A percentile compares a stretch with the other conserved stretches of the same genome.
Evolutionary conservation across 202 grass and related monocot genomes (phyloP).

Genomic region (Zoysia matrella): DNA sequence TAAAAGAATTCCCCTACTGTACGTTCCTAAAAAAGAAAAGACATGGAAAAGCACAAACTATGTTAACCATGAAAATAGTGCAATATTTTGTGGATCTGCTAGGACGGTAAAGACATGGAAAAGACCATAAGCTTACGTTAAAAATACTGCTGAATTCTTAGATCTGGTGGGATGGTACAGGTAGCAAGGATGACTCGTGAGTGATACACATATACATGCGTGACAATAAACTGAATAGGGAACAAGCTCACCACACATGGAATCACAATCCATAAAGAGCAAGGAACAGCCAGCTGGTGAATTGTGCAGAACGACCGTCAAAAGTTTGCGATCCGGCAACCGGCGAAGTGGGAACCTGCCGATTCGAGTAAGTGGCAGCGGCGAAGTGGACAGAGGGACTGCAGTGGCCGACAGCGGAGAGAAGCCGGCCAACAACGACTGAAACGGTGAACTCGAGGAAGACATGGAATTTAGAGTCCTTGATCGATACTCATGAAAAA

Average conservation of each 20-base stretch:
- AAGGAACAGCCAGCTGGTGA: background rate
- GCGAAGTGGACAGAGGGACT: too few species aligned
- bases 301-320: background rate
- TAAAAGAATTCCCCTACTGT: background rate
- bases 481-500: background rate
- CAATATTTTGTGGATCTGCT: background rate
- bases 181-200: background rate
- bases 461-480: background rate
- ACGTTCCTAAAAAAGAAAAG: background rate
- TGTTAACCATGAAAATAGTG: background rate
- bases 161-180: background rate
- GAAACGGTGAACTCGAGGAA: background rate
- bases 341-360: too few species aligned
- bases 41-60: background rate
- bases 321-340: background rate
- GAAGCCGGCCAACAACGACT: background rate
- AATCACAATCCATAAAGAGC: background rate
- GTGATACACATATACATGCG: background rate
- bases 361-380: too few species aligned
- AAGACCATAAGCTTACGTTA: background rate
- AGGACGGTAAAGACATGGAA: too few species aligned
- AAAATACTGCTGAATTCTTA: background rate
- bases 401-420: too few species aligned
- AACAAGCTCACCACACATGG: too few species aligned
- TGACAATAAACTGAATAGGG: background rate